Conservation (phyloP, 306 rosid species). For the Cicer pinnatifidum region DNA sequence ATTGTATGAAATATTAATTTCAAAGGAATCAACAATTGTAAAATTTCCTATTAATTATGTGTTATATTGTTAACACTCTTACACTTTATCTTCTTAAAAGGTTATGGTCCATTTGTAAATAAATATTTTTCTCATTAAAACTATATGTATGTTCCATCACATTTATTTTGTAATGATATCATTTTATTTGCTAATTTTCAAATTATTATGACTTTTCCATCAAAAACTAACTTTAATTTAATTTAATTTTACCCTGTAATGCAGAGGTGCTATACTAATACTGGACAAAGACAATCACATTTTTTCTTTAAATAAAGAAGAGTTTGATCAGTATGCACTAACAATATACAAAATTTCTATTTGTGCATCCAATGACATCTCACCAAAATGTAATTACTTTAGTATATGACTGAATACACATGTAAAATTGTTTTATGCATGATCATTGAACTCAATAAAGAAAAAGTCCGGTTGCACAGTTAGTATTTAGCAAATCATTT, state of each 20-base stretch:
- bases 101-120: not conserved
- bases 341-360: not conserved
- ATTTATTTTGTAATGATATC: not conserved
- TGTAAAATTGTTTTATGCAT: not conserved
- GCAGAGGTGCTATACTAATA: not conserved
- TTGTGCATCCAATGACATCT: not conserved
- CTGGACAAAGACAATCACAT: conserved; percentile 6
- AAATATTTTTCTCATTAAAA: not conserved
- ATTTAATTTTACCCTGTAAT: not conserved
- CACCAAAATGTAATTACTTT: not conserved
- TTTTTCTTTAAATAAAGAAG: not conserved
- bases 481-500: conserved; percentile 22
- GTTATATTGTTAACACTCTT: not conserved
- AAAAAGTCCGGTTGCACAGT: not conserved
- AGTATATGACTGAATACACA: not conserved
- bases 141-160: not conserved
- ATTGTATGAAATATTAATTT: not conserved
- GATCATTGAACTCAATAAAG: not conserved
- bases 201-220: not conserved
- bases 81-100: not conserved
- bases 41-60: not conserved
- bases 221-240: not conserved
- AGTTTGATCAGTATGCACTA: not conserved
- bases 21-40: not conserved
- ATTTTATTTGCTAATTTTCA: not conserved